Base-by-base conservation (phyloP, 176 grass and related monocot genomes). In the Metroxylon sagu region DNA sequence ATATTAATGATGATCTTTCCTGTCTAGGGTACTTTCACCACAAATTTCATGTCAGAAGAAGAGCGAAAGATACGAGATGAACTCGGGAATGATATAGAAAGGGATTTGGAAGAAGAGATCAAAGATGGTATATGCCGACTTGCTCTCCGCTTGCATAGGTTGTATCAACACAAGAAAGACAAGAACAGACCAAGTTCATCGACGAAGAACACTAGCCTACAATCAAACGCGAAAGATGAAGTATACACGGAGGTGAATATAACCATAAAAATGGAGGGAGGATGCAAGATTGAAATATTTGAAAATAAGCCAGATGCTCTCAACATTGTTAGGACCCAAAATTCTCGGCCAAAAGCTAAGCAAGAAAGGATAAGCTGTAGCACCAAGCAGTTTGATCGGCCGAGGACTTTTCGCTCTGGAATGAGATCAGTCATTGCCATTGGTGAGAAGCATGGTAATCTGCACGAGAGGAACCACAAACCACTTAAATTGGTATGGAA, bases 91-190 rank as follows among this genome's bases (percentile, higher is more conserved):
- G 61, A 79, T 31, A 73, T 73, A 61, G 77, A 79, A 54, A 79
- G 61, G 28, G 49, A 54, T 67, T 68, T 79, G 54, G 77, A 79
- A 61, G 61, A 73, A 59, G 77, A 73, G 65, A 72, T 79, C 52
- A 73, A 79, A 58, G 49, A 73, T 21, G 49, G 18, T 29, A 60
- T 68, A 25, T 61, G 21, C 7, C 25, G 39, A 21, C 62, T 73
- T 30, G 62, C 69, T 50, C 54, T 23, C 49, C 54, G 21, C 54
- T 69, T 80, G 26, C 69, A 80, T 48, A 68, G 51, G 15, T 19
- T 73, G 61, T 61, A 80, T 18, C 43, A 48, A 48, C 53, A 72
- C 25, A 80, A 62, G 62, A 52, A 61, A 25, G 39, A 26, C 5
- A 72, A 25, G 57, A 60, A 50, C 30, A 57, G 8, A 14, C 35